Percentiles rank a stretch among this genome's conserved stretches.
Conservation (phyloP, 495 filamentous ascomycete genomes). For the Penicillium crystallinum region DNA sequence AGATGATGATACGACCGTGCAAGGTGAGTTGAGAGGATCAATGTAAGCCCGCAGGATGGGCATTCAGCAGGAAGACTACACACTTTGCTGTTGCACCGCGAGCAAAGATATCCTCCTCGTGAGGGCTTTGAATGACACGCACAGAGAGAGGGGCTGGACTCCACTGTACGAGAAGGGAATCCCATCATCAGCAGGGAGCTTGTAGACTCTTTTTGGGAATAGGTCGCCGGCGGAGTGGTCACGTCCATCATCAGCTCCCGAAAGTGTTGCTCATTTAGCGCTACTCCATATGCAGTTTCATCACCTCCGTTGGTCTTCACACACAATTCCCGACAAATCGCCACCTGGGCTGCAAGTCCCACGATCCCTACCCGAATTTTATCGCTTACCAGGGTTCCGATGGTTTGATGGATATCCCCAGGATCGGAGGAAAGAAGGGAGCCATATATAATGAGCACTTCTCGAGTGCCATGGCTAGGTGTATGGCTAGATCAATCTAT, state of each 20-base stretch:
- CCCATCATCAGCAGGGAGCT: conserved; percentile 94
- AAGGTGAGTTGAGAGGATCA: conserved; percentile 93
- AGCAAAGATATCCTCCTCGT: conserved; percentile 87
- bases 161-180: conserved; percentile 88
- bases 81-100: conserved; percentile 81
- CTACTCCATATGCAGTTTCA: conserved; percentile 71
- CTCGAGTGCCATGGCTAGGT: conserved; percentile 86
- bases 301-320: conserved; percentile 76
- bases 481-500: conserved; percentile 57
- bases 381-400: conserved; percentile 66
- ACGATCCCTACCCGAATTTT: conserved; percentile 82
- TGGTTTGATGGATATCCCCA: conserved; percentile 91
- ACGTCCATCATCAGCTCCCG: conserved; percentile 80
- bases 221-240: conserved; percentile 82
- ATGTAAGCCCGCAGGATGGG: conserved; percentile 83
- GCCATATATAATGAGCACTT: conserved; percentile 87
- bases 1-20: conserved; percentile 94
- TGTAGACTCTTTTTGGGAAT: conserved; percentile 58
- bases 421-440: conserved; percentile 87
- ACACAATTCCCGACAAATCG: conserved; percentile 89
- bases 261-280: conserved; percentile 83
- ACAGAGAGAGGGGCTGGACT: conserved; percentile 68
- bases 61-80: conserved; percentile 90
- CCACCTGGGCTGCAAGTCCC: conserved; percentile 83
- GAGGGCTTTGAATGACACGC: conserved; percentile 85